Evolutionary conservation across 202 grass and related monocot species (phyloP), one percentile per base, ranked within the genome.

Genomic region (Panicum hallii): DNA sequence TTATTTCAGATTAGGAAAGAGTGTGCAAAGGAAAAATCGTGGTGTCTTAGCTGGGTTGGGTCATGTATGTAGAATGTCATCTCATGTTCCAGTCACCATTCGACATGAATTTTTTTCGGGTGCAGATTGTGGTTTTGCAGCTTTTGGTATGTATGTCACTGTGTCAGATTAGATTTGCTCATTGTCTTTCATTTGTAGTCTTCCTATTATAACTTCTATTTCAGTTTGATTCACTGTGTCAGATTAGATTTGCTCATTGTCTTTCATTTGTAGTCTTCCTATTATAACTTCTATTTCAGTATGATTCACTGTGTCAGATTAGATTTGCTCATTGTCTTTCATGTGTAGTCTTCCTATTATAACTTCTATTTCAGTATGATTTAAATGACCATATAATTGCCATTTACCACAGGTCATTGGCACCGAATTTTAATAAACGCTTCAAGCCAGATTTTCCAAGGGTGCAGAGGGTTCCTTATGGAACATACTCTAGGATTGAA

Each of bases 401-500:
- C 9, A 65, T 36, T 87, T 80, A 75, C 20, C 4, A 17, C 82
- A 93, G 94, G 79, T 89, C 87, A 71, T 30, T 93, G 67, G 81
- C 70, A 1, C 79, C 67, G 6, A 81, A 80, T 82, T 88, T 86
- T 85, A 84, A 63, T 52, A 97, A 91, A 85, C 89, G 89, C 49
- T 89, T 90, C 74, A 93, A 91, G 81, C 70, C 82, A 65, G 91
- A 96, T 70, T 91, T 86, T 74, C 43, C 70, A 17, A 83, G 70
- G 52, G 15, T 86, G 43, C 87, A 97, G 55, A 89, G 91, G 71
- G 79, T 91, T 79, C 82, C 91, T 67, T 91, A 83, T 70, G 84
- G 88, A 75, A 89, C 84, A 84, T 89, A 92, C 77, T 92, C 90
- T 40, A 77, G 87, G 61, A 87, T 80, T 0, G 90, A 87, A 84